A percentile compares a stretch with the other conserved stretches of the same genome.
Evolutionary conservation across 1,139 yeast species (phyloP).

Genomic region (Magnusiomyces tetraspermus): DNA sequence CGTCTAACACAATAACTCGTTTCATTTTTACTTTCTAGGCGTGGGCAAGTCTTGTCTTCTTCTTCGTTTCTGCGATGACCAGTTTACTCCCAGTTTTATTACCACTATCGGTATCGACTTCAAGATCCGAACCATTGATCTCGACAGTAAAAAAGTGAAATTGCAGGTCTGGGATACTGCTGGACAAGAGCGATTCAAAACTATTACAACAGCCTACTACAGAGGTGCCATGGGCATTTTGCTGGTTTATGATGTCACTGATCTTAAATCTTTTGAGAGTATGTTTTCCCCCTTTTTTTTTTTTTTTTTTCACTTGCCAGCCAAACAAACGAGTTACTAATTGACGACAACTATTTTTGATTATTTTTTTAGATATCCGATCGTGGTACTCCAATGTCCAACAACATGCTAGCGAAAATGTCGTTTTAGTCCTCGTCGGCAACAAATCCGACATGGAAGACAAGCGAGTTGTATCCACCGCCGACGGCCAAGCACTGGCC

Average conservation of each 20-base stretch:
- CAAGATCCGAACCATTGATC: constrained; percentile 90
- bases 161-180: constrained; percentile 99
- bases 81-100: constrained; percentile 90
- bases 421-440: constrained; percentile 87
- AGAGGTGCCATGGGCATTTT: constrained; percentile 82
- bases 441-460: constrained; percentile 82
- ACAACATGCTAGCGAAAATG: constrained; percentile 94
- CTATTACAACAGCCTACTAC: background rate
- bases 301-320: too few species aligned
- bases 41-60: constrained; percentile 95
- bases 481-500: constrained; percentile 89
- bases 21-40: too few species aligned
- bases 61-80: constrained; percentile 91
- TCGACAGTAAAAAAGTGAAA: constrained; percentile 86
- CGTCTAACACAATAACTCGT: too few species aligned
- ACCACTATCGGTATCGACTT: constrained; percentile 97
- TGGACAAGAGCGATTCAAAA: constrained; percentile 27
- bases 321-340: too few species aligned
- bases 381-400: constrained; percentile 93
- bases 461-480: constrained; percentile 64
- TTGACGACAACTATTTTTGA: background rate
- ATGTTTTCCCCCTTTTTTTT: too few species aligned
- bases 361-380: constrained; percentile 39
- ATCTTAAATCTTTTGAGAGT: constrained; percentile 76
- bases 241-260: constrained; percentile 91